Conservation (phyloP, 2,329 filamentous ascomycete genomes). For the Hypoxylon sp. region DNA sequence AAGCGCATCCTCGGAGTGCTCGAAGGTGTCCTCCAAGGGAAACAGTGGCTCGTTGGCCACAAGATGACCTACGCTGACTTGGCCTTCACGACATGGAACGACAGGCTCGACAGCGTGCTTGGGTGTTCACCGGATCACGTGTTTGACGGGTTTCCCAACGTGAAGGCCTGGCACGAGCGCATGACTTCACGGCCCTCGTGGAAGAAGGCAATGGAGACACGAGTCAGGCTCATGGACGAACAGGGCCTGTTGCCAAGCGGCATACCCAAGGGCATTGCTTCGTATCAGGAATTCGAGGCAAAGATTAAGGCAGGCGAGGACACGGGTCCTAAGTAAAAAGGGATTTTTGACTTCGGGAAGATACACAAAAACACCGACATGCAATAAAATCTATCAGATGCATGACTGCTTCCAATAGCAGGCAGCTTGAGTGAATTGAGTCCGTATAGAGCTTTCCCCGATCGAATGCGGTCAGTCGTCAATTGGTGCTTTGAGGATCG, state of each 20-base stretch:
- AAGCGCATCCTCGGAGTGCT: conserved; percentile 62
- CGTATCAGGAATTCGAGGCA: conserved; percentile 9
- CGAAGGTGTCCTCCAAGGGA: conserved; percentile 57
- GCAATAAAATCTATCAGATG: no score
- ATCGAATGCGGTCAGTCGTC: no score
- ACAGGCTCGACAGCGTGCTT: background rate
- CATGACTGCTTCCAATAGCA: no score
- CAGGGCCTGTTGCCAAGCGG: conserved; percentile 15
- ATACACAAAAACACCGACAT: no score
- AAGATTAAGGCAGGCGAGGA: conserved; percentile 10
- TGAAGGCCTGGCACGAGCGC: conserved; percentile 16
- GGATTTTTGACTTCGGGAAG: no score
- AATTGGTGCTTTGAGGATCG: no score
- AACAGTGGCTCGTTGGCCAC: conserved; percentile 58
- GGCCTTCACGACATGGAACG: conserved; percentile 2
- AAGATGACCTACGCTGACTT: conserved; percentile 16
- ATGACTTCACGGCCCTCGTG: conserved; percentile 9
- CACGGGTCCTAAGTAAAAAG: no score
- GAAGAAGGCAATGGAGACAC: conserved; percentile 8
- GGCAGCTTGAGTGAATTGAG: no score
- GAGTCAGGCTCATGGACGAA: conserved; percentile 12
- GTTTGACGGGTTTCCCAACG: conserved; percentile 11
- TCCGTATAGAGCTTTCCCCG: no score
- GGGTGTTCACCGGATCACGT: background rate
- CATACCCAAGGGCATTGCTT: conserved; percentile 9